A percentile compares a stretch with the other conserved stretches of the same genome.
Evolutionary conservation across 768 basidiomycete genomes (phyloP).

Genomic region (Inosperma sp.): DNA sequence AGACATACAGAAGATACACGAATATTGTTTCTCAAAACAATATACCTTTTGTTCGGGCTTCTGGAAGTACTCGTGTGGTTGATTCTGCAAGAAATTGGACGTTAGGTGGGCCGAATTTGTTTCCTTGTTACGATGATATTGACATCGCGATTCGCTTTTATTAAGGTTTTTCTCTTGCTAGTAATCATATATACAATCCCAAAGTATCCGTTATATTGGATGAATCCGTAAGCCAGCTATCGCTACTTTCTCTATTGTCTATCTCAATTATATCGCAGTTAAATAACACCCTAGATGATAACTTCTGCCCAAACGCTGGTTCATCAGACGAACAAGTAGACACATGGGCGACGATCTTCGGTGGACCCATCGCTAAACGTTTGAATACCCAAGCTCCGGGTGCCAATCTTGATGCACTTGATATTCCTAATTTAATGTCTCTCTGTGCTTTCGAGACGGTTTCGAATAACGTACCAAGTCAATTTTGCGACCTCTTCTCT

Average conservation of each 20-base stretch:
- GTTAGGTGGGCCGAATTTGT: slow-evolving; percentile 37
- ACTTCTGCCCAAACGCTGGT: slow-evolving; percentile 57
- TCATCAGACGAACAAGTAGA: slow-evolving; percentile 39
- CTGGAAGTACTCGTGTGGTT: slow-evolving; percentile 54
- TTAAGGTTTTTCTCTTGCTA: slow-evolving; percentile 65
- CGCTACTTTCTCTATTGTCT: background rate
- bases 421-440: slow-evolving; percentile 58
- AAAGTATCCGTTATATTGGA: slow-evolving; percentile 52
- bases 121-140: background rate
- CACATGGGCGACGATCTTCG: slow-evolving; percentile 56
- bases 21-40: slow-evolving; percentile 39
- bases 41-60: slow-evolving; percentile 48
- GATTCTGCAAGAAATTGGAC: slow-evolving; percentile 69
- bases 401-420: slow-evolving; percentile 49
- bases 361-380: slow-evolving; percentile 49
- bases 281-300: slow-evolving; percentile 67
- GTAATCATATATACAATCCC: slow-evolving; percentile 41
- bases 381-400: slow-evolving; percentile 61
- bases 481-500: slow-evolving; percentile 72
- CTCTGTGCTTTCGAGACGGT: slow-evolving; percentile 81
- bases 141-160: background rate
- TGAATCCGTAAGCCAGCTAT: slow-evolving; percentile 41
- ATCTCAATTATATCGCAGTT: slow-evolving; percentile 25
- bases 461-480: slow-evolving; percentile 45
- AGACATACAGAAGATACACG: slow-evolving; percentile 53